These are phyloP conservation scores for Trichodelitschia bisporula DNA, from an alignment of 495 filamentous ascomycete species.

Conservation along the genomic window DNA sequence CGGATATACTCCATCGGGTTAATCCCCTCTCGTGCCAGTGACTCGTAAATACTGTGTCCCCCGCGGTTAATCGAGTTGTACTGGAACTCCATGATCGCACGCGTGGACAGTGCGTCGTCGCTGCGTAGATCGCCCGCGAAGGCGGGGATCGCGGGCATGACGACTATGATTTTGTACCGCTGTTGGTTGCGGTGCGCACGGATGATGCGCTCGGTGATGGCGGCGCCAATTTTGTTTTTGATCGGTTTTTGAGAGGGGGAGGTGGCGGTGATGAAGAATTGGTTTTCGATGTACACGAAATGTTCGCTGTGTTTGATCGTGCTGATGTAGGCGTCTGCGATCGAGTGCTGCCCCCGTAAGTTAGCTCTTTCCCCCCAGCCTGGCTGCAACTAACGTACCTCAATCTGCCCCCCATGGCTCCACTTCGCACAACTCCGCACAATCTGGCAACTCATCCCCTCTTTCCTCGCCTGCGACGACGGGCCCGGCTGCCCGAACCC, in stretches of 20 bases:
- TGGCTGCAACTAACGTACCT: constrained; percentile 7
- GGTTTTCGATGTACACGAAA: constrained; percentile 89
- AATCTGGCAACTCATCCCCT: constrained; percentile 38
- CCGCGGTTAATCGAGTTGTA: constrained; percentile 79
- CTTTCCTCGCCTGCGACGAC: constrained; percentile 8
- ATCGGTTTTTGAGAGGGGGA: constrained; percentile 52
- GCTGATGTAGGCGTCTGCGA: constrained; percentile 69
- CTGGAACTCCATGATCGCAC: constrained; percentile 93
- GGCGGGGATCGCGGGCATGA: constrained; percentile 71
- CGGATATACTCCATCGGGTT: constrained; percentile 62
- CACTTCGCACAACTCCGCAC: constrained; percentile 47
- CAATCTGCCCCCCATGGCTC: constrained; percentile 39
- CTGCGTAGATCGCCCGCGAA: constrained; percentile 74
- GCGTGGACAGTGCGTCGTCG: constrained; percentile 58
- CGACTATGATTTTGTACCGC: constrained; percentile 61
- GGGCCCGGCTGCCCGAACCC: not conserved
- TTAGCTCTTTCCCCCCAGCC: not conserved
- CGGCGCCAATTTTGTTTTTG: constrained; percentile 64
- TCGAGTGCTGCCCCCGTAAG: constrained; percentile 39
- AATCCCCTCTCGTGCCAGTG: constrained; percentile 42
- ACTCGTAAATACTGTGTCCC: constrained; percentile 66
- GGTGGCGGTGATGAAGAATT: constrained; percentile 94
- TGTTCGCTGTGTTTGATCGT: constrained; percentile 59
- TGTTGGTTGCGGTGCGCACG: constrained; percentile 46
- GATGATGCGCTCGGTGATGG: constrained; percentile 71